These are phyloP conservation scores for Botrytis deweyae DNA, from an alignment of 2,329 filamentous ascomycete genomes.

Conservation along the genomic window DNA sequence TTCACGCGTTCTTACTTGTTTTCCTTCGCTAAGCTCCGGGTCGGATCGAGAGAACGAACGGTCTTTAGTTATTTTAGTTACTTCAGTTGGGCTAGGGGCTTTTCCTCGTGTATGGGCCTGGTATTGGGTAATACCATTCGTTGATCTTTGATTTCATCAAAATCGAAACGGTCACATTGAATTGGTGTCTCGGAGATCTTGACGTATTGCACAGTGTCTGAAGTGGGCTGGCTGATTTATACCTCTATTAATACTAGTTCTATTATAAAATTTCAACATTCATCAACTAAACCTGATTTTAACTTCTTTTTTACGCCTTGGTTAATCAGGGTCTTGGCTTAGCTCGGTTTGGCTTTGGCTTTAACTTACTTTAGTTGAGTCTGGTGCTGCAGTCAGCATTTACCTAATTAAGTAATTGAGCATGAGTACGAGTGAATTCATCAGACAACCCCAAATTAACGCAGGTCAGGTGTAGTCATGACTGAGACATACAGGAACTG, in stretches of 20 bases:
- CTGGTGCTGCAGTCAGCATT: conserved; percentile 13
- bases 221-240: conserved; percentile 5
- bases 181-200: conserved; percentile 12
- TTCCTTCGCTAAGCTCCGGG: conserved; percentile 11
- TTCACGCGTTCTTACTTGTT: conserved; percentile 3
- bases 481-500: conserved; percentile 18
- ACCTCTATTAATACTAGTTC: conserved; percentile 6
- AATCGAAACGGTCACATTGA: conserved; percentile 10
- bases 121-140: background rate
- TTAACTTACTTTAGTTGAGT: background rate
- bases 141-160: background rate
- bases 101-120: background rate
- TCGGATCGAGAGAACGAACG: conserved; percentile 13
- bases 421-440: background rate
- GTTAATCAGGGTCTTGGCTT: background rate
- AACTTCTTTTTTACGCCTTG: background rate
- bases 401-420: conserved; percentile 1
- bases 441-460: background rate
- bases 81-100: background rate
- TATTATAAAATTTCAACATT: background rate
- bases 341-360: background rate
- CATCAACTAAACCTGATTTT: background rate
- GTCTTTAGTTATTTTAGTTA: background rate
- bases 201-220: background rate
- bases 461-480: conserved; percentile 8